Conservation (phyloP, 352 stramenopile species). For the Phytopythium vexans region DNA sequence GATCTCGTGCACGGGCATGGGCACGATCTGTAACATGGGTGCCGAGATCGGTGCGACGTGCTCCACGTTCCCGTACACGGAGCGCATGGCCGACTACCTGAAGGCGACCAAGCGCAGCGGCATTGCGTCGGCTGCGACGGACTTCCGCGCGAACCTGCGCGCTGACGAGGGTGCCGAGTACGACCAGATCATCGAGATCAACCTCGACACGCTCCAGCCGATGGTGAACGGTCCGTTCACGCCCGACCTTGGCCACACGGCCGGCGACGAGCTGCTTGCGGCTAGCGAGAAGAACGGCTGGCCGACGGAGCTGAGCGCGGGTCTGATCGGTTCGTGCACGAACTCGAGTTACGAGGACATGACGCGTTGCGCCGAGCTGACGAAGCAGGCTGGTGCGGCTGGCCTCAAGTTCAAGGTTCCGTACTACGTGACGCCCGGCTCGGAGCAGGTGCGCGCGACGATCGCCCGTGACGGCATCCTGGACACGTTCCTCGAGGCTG, state of each 20-base stretch:
- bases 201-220: conserved; percentile 88
- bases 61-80: conserved; percentile 93
- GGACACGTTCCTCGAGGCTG: conserved; percentile 87
- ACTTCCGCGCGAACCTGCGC: conserved; percentile 84
- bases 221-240: conserved; percentile 93
- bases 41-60: conserved; percentile 92
- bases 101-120: conserved; percentile 85
- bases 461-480: conserved; percentile 90
- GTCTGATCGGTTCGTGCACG: conserved; percentile 93
- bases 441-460: conserved; percentile 91
- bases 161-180: conserved; percentile 91
- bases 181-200: conserved; percentile 93
- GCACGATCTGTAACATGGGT: conserved; percentile 96
- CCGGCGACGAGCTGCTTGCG: conserved; percentile 61
- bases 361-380: conserved; percentile 87
- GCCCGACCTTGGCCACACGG: conserved; percentile 86
- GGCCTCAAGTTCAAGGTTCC: conserved; percentile 91
- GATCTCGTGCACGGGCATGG: conserved; percentile 94
- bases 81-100: conserved; percentile 92
- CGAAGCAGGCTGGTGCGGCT: conserved; percentile 77
- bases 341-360: conserved; percentile 96
- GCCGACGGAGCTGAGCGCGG: conserved; percentile 87
- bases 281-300: conserved; percentile 87
- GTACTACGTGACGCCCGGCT: conserved; percentile 92
- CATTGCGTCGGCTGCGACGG: conserved; percentile 87